A percentile compares a stretch with the other conserved stretches of the same genome.
These are phyloP conservation scores for Viola odorata DNA, from an alignment of 345 rosid genomes.

Conservation along the genomic window DNA sequence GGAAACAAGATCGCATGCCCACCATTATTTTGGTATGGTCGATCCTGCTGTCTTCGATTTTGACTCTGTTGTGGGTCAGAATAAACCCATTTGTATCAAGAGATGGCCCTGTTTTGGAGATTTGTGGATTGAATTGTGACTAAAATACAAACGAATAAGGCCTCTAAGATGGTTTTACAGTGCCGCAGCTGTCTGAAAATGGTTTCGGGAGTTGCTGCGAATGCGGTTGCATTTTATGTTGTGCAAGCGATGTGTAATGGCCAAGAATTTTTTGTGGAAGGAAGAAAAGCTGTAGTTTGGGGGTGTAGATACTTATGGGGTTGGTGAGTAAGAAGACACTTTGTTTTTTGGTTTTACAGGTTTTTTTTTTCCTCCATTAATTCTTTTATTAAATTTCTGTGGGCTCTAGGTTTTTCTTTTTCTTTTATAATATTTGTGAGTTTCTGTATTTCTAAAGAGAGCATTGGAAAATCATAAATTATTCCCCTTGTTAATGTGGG, in stretches of 20 bases:
- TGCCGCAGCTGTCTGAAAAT: neutral
- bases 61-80: constrained; percentile 93
- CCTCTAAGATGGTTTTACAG: neutral
- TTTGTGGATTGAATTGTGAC: constrained; percentile 91
- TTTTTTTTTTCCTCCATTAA: constrained; percentile 14
- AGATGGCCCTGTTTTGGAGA: constrained; percentile 83
- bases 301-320: constrained; percentile 29
- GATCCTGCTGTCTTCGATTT: constrained; percentile 81
- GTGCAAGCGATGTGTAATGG: constrained; percentile 5
- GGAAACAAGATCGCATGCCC: constrained; percentile 93
- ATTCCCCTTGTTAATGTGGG: constrained; percentile 21
- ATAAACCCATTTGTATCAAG: constrained; percentile 80
- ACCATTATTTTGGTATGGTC: constrained; percentile 95
- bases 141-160: constrained; percentile 14
- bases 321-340: constrained; percentile 4
- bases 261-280: constrained; percentile 4
- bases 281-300: constrained; percentile 23
- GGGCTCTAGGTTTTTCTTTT: constrained; percentile 14
- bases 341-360: constrained; percentile 6
- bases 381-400: constrained; percentile 21
- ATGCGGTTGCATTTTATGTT: neutral
- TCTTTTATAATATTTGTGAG: no score
- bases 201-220: neutral
- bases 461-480: constrained; percentile 20
- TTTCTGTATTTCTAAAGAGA: constrained; percentile 10